A percentile compares a stretch with the other conserved stretches of the same genome.
phyloP scores from a whole-genome alignment of 192 early-diverging fungal species.

The Chytriomyces sp. region DNA sequence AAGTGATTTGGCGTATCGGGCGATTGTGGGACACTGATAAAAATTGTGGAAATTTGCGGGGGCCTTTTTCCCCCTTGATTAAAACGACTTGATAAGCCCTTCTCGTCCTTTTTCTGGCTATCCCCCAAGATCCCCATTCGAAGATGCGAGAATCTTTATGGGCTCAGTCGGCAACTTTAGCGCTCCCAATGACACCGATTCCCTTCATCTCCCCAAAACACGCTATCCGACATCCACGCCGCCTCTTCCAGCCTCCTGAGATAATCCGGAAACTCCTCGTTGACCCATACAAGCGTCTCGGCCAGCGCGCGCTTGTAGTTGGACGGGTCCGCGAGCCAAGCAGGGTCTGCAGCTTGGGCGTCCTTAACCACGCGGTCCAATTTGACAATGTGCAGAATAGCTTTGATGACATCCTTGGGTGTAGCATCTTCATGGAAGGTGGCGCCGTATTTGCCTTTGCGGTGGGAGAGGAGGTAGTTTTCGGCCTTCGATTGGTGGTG shows the following conservation, averaged over 20 bases:
- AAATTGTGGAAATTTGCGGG: too few species aligned
- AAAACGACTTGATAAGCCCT: too few species aligned
- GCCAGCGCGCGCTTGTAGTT: constrained; percentile 29
- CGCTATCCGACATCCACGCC: constrained; percentile 61
- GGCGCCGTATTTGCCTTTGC: constrained; percentile 41
- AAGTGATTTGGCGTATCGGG: too few species aligned
- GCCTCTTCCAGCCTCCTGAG: constrained; percentile 51
- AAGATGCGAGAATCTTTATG: too few species aligned
- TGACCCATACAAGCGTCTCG: constrained; percentile 52
- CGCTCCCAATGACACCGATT: constrained; percentile 34
- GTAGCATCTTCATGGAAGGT: constrained; percentile 55
- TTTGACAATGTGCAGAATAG: constrained; percentile 57
- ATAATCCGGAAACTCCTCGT: constrained; percentile 51
- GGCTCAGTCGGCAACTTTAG: neutral
- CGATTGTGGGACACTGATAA: too few species aligned
- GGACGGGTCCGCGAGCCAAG: constrained; percentile 22
- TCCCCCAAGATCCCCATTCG: too few species aligned
- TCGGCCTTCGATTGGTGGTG: constrained; percentile 43
- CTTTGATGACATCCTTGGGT: constrained; percentile 60
- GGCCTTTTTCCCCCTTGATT: too few species aligned
- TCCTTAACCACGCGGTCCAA: constrained; percentile 4
- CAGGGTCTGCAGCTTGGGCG: neutral
- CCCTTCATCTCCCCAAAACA: constrained; percentile 60
- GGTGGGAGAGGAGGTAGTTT: constrained; percentile 60
- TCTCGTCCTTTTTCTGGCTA: too few species aligned